Evolutionary conservation across 331 rosid species (phyloP).

Genomic region (Malus hybrid): DNA sequence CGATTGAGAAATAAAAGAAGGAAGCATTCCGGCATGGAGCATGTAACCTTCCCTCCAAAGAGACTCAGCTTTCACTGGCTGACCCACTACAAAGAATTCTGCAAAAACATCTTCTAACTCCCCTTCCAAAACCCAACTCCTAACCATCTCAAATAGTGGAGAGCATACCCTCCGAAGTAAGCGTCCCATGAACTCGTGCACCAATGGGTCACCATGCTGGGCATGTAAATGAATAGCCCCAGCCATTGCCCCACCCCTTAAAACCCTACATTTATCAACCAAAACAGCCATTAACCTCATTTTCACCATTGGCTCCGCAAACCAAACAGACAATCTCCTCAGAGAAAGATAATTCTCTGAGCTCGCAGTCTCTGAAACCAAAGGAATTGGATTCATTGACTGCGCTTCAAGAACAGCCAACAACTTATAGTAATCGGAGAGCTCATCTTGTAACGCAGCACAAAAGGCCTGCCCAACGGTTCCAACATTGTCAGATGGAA

Average conservation of each 20-base stretch:
- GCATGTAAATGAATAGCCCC: slow-evolving; percentile 91
- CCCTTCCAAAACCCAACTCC: slow-evolving; percentile 92
- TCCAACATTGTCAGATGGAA: slow-evolving; percentile 76
- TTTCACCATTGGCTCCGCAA: slow-evolving; percentile 89
- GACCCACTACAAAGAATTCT: slow-evolving; percentile 81
- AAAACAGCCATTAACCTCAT: slow-evolving; percentile 93
- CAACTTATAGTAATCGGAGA: slow-evolving; percentile 79
- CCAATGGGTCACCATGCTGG: slow-evolving; percentile 89
- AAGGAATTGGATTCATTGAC: slow-evolving; percentile 74
- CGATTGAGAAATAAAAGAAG: slow-evolving; percentile 78
- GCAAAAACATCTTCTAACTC: slow-evolving; percentile 87
- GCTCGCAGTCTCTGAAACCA: slow-evolving; percentile 52
- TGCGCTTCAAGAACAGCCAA: slow-evolving; percentile 83
- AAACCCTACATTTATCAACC: slow-evolving; percentile 80
- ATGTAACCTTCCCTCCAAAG: slow-evolving; percentile 96
- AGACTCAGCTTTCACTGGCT: slow-evolving; percentile 91
- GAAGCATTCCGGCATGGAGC: slow-evolving; percentile 86
- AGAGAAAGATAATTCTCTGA: slow-evolving; percentile 72
- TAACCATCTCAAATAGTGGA: slow-evolving; percentile 90
- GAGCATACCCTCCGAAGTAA: slow-evolving; percentile 81
- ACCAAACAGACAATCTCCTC: slow-evolving; percentile 83
- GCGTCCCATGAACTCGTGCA: slow-evolving; percentile 73
- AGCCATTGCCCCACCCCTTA: slow-evolving; percentile 90
- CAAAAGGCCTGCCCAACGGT: slow-evolving; percentile 91
- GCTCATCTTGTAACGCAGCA: slow-evolving; percentile 92